Evolutionary conservation across 1,284 basidiomycete genomes (phyloP), one percentile per base, ranked within the genome.

Genomic region (Ustilago hordei): DNA sequence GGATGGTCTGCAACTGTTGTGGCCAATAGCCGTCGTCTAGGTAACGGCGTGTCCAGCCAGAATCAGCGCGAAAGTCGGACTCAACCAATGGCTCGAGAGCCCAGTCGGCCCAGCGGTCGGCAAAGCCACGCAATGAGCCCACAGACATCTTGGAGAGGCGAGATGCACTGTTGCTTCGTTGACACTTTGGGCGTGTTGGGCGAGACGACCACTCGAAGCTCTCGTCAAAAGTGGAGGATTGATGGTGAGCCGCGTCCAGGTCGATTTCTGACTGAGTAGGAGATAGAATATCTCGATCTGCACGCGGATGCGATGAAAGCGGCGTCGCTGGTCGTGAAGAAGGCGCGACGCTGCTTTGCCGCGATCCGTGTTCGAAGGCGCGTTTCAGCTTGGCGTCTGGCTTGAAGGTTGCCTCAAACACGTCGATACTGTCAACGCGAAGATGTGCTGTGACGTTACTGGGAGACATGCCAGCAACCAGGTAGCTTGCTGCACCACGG

Each of bases 21-120:
- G 58, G 52, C 9, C 43, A 48, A 1, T 58, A 28, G 55, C 65
- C 64, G 9, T 66, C 36, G 19, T 71, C 61, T 1, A 59, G 17
- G 19, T 68, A 54, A 32, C 61, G 36, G 13, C 60, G 71, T 9
- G 62, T 60, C 81, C 81, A 83, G 7, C 78, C 75, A 1, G 81
- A 80, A 34, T 83, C 80, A 41, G 75, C 55, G 35, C 70, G 68
- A 50, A 78, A 80, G 48, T 69, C 64, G 12, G 81, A 81, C 15
- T 74, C 67, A 55, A 69, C 52, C 32, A 77, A 36, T 1, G 79
- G 79, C 59, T 82, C 81, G 12, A 82, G 58, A 4, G 81, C 81
- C 81, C 81, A 82, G 39, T 82, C 81, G 12, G 79, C 74, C 81
- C 81, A 82, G 12, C 77, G 77, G 45, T 81, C 77, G 13, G 80